A percentile compares a stretch with the other conserved stretches of the same genome.
These are phyloP conservation scores for Harringtonia aguacate DNA, from an alignment of 2,329 filamentous ascomycete genomes.

Conservation along the genomic window DNA sequence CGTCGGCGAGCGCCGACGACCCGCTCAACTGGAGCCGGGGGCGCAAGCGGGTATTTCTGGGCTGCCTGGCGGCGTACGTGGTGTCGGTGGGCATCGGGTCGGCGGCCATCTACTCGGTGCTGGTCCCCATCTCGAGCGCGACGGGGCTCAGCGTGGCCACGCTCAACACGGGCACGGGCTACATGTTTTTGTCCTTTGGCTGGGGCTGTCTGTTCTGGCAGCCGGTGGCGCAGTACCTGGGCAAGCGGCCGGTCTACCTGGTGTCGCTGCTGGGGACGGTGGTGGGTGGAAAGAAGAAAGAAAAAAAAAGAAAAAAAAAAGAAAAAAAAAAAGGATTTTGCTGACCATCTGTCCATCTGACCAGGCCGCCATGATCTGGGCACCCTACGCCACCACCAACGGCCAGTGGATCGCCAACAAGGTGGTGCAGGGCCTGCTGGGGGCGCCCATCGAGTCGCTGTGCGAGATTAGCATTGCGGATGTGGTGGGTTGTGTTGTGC, in stretches of 20 bases:
- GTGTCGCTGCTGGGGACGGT: too few species aligned
- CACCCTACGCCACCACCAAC: conserved; percentile 24
- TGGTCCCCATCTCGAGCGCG: conserved; percentile 30
- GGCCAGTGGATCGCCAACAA: conserved; percentile 32
- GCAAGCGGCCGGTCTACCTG: too few species aligned
- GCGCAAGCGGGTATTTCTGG: conserved; percentile 23
- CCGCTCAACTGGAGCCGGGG: conserved; percentile 30
- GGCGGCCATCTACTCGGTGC: conserved; percentile 17
- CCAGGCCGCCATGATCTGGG: too few species aligned
- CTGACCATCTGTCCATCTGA: too few species aligned
- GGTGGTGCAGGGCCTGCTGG: conserved; percentile 31
- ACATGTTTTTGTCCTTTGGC: conserved; percentile 30
- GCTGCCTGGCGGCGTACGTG: conserved; percentile 36
- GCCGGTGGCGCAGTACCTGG: conserved; percentile 31
- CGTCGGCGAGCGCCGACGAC: conserved; percentile 35
- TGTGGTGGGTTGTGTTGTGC: too few species aligned
- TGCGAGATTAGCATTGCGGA: conserved; percentile 26
- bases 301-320: too few species aligned
- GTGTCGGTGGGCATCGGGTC: conserved; percentile 32
- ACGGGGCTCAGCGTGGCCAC: conserved; percentile 31
- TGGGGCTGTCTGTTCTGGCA: conserved; percentile 35
- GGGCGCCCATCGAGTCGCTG: conserved; percentile 28
- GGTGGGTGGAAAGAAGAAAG: too few species aligned
- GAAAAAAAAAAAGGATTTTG: too few species aligned
- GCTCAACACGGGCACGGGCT: conserved; percentile 38